phyloP scores from a whole-genome alignment of 1,139 yeast species.

The Yamadazyma trypodendri region DNA sequence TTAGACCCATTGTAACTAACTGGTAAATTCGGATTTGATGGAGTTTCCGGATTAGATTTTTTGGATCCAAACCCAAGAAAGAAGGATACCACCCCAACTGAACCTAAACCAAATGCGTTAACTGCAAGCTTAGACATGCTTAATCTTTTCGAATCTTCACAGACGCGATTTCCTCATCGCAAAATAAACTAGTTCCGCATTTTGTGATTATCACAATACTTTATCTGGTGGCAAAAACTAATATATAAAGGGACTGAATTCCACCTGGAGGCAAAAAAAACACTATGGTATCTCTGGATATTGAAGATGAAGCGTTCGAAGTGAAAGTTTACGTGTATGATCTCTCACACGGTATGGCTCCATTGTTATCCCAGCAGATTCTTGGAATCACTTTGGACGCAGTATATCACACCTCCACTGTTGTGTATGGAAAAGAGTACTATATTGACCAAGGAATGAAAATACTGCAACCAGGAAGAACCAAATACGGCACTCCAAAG shows the following conservation, averaged over 20 bases:
- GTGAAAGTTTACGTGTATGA: slow-evolving; percentile 68
- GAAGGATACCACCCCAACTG: slow-evolving; percentile 42
- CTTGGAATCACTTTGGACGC: slow-evolving; percentile 55
- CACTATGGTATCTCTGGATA: no score
- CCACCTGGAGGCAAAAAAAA: background rate
- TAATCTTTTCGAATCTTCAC: background rate
- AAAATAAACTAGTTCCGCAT: background rate
- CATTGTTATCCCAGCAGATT: slow-evolving; percentile 41
- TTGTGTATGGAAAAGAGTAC: slow-evolving; percentile 53
- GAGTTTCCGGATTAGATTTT: slow-evolving; percentile 14
- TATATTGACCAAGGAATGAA: slow-evolving; percentile 64
- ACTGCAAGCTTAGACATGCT: slow-evolving; percentile 32
- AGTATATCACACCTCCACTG: slow-evolving; percentile 67
- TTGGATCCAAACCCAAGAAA: slow-evolving; percentile 37
- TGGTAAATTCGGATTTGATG: slow-evolving; percentile 17
- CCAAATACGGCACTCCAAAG: slow-evolving; percentile 61
- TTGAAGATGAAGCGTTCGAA: slow-evolving; percentile 9
- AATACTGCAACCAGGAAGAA: slow-evolving; percentile 44
- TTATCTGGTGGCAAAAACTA: background rate
- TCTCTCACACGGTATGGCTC: slow-evolving; percentile 50
- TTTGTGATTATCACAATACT: background rate
- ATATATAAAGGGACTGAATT: background rate
- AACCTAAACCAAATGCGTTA: slow-evolving; percentile 34
- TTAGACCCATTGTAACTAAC: slow-evolving; percentile 18
- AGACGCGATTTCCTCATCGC: slow-evolving; percentile 1